Base-by-base conservation (phyloP, 2,329 filamentous ascomycete genomes). In the Ophiostoma perfectum region DNA sequence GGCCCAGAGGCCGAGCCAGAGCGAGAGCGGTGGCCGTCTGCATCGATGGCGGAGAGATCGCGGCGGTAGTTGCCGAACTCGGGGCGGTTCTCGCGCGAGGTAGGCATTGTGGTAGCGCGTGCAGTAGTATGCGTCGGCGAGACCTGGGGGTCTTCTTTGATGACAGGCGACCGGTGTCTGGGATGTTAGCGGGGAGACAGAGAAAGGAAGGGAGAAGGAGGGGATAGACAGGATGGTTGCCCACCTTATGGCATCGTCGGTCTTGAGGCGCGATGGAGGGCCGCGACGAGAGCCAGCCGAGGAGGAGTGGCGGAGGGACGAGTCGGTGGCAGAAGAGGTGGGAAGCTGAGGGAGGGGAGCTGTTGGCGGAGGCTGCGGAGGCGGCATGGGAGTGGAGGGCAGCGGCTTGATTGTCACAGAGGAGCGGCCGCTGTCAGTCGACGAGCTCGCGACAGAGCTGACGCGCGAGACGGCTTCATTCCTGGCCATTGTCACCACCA, bases 1-100 rank as follows among this genome's bases (percentile, higher is more conserved):
- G 18, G 12, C 41, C 44, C 66, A 12, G 38, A 55, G 47, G 36
- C 27, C 55, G 27, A 60, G 27, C 55, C 55, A 16, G 55, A 60
- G 18, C 60, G 27, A 52, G 65, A 49, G 45, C 14, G 64, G 27
- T 27, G 27, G 38, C 5, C 58, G 52, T 11, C 68, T 0, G 60
- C 62, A 3, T 91, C 88, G 74, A 91, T 81, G 69, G 89, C 85
- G 73, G 87, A 84, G 68, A 91, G 84, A 74, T 92, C 88, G 79
- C 88, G 89, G 74, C 89, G 87, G 76, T 91, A 89, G 76, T 90
- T 88, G 75, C 82, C 81, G 73, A 91, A 83, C 75, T 89, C 87
- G 79, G 82, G 84, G 73, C 83, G 81, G 74, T 82, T 84, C 72
- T 85, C 85, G 80, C 84, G 85, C 72, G 80, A 77, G 72, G 84